These are phyloP conservation scores for Penicillium sp. DNA, from an alignment of 2,329 filamentous ascomycete species.

Conservation along the genomic window DNA sequence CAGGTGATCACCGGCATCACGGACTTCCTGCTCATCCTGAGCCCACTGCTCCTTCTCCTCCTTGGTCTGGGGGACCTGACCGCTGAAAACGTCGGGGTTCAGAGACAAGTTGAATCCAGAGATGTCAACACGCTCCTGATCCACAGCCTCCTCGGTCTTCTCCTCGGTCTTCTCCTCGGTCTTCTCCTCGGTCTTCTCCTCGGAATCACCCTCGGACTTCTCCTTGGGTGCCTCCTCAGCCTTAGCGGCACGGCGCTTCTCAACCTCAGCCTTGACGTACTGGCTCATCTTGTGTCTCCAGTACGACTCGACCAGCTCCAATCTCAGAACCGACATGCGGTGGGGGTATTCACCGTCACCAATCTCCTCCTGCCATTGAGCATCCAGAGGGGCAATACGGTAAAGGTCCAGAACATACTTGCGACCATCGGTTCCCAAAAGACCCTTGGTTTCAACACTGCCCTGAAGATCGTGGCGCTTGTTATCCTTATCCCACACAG, in stretches of 20 bases:
- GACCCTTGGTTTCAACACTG: constrained; percentile 95
- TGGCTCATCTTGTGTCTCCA: constrained; percentile 83
- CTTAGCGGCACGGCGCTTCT: constrained; percentile 56
- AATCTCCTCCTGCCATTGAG: constrained; percentile 82
- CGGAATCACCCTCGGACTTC: constrained; percentile 15
- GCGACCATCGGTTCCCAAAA: constrained; percentile 93
- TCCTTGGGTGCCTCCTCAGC: constrained; percentile 40
- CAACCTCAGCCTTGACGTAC: constrained; percentile 79
- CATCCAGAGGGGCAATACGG: constrained; percentile 87
- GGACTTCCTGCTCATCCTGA: constrained; percentile 84
- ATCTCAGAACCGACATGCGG: constrained; percentile 89
- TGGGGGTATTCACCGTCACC: constrained; percentile 74
- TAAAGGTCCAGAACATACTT: constrained; percentile 98
- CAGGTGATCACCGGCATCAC: constrained; percentile 77
- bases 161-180: constrained; percentile 45
- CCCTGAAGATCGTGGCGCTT: constrained; percentile 89
- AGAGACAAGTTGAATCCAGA: constrained; percentile 83
- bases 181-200: constrained; percentile 44
- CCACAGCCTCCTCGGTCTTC: constrained; percentile 40
- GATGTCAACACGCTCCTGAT: constrained; percentile 75
- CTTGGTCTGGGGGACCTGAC: constrained; percentile 83
- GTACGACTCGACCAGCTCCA: constrained; percentile 85
- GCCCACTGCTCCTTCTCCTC: constrained; percentile 83
- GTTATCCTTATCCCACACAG: constrained; percentile 96
- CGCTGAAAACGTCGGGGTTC: constrained; percentile 94